phyloP scores from a whole-genome alignment of 345 rosid species.

The Dipteronia dyeriana region DNA sequence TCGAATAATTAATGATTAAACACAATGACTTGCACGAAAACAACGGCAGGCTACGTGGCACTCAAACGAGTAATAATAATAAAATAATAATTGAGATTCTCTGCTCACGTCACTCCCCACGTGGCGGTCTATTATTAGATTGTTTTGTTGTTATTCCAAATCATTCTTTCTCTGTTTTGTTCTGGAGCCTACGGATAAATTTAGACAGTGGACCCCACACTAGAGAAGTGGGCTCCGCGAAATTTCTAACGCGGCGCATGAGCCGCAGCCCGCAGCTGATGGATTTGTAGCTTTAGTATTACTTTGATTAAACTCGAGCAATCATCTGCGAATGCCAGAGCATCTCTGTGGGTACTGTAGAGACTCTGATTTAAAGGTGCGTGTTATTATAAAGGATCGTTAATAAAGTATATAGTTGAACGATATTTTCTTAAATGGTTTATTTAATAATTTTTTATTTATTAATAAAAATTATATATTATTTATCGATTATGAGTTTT shows the following conservation, averaged over 20 bases:
- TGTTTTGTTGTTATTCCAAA: constrained; percentile 20
- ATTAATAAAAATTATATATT: too few species aligned
- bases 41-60: constrained; percentile 30
- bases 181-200: constrained; percentile 1
- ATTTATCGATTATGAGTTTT: too few species aligned
- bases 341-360: too few species aligned
- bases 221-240: not conserved
- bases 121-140: constrained; percentile 16
- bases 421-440: too few species aligned
- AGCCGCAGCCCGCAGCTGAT: constrained; percentile 40
- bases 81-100: constrained; percentile 10
- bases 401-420: too few species aligned
- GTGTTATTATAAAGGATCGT: too few species aligned
- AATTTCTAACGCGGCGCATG: constrained; percentile 30
- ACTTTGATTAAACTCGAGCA: constrained; percentile 20
- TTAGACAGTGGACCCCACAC: constrained; percentile 13
- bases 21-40: constrained; percentile 19
- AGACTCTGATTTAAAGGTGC: too few species aligned
- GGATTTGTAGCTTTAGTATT: constrained; percentile 26
- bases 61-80: not conserved
- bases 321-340: constrained; percentile 20
- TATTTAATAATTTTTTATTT: too few species aligned
- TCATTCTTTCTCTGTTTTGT: not conserved
- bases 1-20: too few species aligned
- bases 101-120: constrained; percentile 20